Evolutionary conservation across 2,329 filamentous ascomycete genomes (phyloP).

Genomic region (Aschersonia sp.): DNA sequence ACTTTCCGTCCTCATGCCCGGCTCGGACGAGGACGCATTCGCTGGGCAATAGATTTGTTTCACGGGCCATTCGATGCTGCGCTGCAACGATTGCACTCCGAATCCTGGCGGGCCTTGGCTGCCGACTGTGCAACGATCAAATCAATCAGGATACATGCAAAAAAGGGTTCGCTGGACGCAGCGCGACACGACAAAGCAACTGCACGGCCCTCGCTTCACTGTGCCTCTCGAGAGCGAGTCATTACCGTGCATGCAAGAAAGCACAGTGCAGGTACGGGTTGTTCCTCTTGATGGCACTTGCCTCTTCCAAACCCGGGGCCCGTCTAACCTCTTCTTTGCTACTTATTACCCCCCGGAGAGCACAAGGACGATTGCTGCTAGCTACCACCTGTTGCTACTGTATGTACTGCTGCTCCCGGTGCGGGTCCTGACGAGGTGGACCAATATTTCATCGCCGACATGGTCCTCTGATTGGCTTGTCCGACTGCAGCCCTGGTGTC

Average conservation of each 20-base stretch:
- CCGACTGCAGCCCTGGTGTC: not conserved
- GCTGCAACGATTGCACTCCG: not conserved
- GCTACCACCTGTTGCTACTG: too few species aligned
- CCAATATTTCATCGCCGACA: too few species aligned
- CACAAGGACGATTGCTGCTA: too few species aligned
- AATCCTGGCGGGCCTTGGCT: too few species aligned
- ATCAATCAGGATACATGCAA: not conserved
- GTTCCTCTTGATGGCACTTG: too few species aligned
- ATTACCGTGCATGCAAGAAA: not conserved
- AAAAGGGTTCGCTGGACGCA: not conserved
- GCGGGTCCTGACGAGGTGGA: not conserved
- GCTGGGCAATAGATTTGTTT: not conserved
- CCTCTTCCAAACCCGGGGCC: too few species aligned
- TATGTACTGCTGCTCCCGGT: too few species aligned
- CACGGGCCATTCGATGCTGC: not conserved
- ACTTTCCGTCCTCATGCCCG: not conserved
- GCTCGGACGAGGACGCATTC: not conserved
- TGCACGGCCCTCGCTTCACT: not conserved
- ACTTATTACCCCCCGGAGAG: too few species aligned
- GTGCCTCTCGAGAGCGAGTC: too few species aligned
- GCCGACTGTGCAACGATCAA: not conserved
- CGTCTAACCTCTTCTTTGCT: not conserved
- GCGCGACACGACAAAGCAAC: too few species aligned
- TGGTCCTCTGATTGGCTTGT: not conserved
- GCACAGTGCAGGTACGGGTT: not conserved